Percentiles rank a stretch among this genome's conserved stretches.
These are phyloP conservation scores for Apophysomyces variabilis DNA, from an alignment of 371 early-diverging fungal genomes.

Conservation along the genomic window DNA sequence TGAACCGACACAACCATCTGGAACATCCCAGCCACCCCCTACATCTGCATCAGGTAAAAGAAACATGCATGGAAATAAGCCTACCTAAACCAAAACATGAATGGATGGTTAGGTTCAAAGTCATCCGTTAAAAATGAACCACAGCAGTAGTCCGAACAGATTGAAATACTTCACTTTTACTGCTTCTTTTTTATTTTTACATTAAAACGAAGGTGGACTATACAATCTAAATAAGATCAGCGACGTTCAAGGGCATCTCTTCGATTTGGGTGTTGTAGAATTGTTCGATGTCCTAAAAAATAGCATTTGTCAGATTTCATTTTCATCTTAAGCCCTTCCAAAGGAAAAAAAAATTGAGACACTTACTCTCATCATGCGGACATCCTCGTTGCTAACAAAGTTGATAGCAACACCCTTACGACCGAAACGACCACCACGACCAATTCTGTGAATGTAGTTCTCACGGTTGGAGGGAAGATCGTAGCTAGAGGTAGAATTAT, in stretches of 20 bases:
- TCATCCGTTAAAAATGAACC: background rate
- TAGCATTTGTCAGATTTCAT: slow-evolving; percentile 21
- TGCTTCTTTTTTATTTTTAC: slow-evolving; percentile 11
- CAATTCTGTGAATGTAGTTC: slow-evolving; percentile 98
- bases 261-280: slow-evolving; percentile 98
- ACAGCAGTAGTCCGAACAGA: background rate
- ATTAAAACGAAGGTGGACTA: slow-evolving; percentile 14
- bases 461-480: slow-evolving; percentile 97
- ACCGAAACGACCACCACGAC: slow-evolving; percentile 99
- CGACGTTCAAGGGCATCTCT: slow-evolving; percentile 93
- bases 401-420: slow-evolving; percentile 99
- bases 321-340: background rate
- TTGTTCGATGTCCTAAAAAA: slow-evolving; percentile 78
- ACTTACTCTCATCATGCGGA: slow-evolving; percentile 76
- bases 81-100: too few relatives aligned
- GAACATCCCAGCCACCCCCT: background rate
- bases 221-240: slow-evolving; percentile 74
- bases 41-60: background rate
- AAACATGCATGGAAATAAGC: background rate
- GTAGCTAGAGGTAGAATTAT: slow-evolving; percentile 78
- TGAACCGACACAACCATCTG: slow-evolving; percentile 1
- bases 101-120: background rate
- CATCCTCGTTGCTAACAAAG: slow-evolving; percentile 96
- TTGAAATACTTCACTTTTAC: slow-evolving; percentile 1
- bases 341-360: background rate